Evolutionary conservation across 257 asterid species (phyloP), one percentile per base, ranked within the genome.

Genomic region (Cinchona pubescens): DNA sequence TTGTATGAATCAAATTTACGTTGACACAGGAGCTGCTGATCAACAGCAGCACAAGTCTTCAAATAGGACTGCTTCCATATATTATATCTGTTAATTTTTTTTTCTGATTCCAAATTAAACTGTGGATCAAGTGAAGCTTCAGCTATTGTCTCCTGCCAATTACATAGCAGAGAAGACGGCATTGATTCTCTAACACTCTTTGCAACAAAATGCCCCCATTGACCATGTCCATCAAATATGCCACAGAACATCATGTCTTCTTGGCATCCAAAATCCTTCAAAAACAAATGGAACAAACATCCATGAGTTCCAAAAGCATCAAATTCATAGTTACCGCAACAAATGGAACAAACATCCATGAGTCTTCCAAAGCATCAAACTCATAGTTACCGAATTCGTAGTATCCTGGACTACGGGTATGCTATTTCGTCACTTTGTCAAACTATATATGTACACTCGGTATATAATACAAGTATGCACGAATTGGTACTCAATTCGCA

Each of bases 141-240:
- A 23, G 83, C 89, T 6, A 92, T 86, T 3, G 83, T 62, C 66
- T 95, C 94, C 79, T 92, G 96, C 98, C 98, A 95, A 80, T 80
- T 81, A 76, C 92, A 82, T 55, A 89, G 90, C 70, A 94, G 91
- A 61, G 92, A 83, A 23, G 90, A 77, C 15, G 91, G 89, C 86
- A 94, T 80, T 23, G 93, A 88, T 76, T 92, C 97, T 75, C 98
- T 83, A 37, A 94, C 97, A 37, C 71, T 80, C 86, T 94, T 94
- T 7, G 99, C 88, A 83, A 94, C 97, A 81, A 80, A 88, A 86
- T 94, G 96, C 42, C 98, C 98, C 98, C 99, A 94, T 23, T 91
- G 92, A 56, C 99, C 99, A 72, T 94, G 99, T 55, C 99, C 99
- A 27, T 94, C 99, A 74, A 94, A 94, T 82, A 94, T 85, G 81